A percentile compares a stretch with the other conserved stretches of the same genome.
Conservation (phyloP, 306 rosid genomes). For the Medicago arabica region DNA sequence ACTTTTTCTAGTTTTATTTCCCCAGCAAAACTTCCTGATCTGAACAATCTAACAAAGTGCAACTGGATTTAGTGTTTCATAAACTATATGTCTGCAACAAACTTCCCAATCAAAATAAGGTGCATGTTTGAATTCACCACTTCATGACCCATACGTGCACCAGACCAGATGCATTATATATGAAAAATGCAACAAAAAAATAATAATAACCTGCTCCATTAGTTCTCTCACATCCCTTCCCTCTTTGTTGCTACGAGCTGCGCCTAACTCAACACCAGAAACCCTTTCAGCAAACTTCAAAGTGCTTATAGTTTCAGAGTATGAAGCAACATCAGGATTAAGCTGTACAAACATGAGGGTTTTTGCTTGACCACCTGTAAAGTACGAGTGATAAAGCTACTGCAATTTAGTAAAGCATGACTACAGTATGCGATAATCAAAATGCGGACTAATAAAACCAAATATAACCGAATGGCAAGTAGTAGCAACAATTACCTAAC, state of each 20-base stretch:
- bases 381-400: constrained; percentile 35
- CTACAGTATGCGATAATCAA: constrained; percentile 21
- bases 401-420: constrained; percentile 30
- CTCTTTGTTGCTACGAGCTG: constrained; percentile 97
- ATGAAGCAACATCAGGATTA: constrained; percentile 91
- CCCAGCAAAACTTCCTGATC: constrained; percentile 21
- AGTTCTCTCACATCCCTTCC: constrained; percentile 96
- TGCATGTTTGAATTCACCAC: constrained; percentile 16
- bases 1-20: constrained; percentile 8
- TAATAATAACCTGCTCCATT: constrained; percentile 80
- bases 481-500: constrained; percentile 62
- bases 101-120: constrained; percentile 22
- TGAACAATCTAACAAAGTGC: constrained; percentile 14
- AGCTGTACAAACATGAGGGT: constrained; percentile 99
- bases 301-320: constrained; percentile 87
- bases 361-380: constrained; percentile 97
- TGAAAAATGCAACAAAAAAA: constrained; percentile 28
- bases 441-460: neutral
- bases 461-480: constrained; percentile 20
- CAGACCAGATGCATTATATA: constrained; percentile 5
- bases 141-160: constrained; percentile 15
- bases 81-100: neutral
- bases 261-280: constrained; percentile 96
- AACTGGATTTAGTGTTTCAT: constrained; percentile 27
- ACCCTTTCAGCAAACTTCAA: constrained; percentile 99